Evolutionary conservation across 1,284 basidiomycete genomes (phyloP).

Genomic region (Pyrrhoderma lamaoense): DNA sequence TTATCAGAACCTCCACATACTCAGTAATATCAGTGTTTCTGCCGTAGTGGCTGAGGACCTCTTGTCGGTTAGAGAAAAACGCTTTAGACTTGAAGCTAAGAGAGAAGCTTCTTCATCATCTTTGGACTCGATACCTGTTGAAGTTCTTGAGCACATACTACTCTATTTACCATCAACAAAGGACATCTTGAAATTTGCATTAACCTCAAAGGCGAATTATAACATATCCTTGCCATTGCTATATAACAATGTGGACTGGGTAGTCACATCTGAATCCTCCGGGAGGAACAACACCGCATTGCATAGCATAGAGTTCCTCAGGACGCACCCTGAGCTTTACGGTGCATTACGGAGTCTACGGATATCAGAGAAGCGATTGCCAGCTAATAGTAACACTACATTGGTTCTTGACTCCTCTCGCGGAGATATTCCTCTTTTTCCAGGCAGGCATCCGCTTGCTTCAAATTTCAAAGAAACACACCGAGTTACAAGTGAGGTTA

Average conservation of each 20-base stretch:
- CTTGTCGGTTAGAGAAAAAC: no score
- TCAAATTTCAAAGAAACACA: slow-evolving; percentile 7
- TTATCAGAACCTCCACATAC: no score
- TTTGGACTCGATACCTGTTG: slow-evolving; percentile 1
- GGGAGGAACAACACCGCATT: neutral
- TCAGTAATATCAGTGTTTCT: no score
- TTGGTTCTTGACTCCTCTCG: no score
- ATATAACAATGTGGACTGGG: slow-evolving; percentile 10
- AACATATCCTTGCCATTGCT: slow-evolving; percentile 5
- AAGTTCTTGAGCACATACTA: slow-evolving; percentile 7
- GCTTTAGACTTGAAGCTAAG: no score
- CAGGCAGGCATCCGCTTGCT: no score
- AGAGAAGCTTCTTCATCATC: neutral
- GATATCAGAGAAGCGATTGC: no score
- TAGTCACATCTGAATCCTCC: slow-evolving; percentile 1
- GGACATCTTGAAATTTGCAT: slow-evolving; percentile 16
- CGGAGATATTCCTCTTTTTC: no score
- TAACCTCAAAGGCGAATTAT: slow-evolving; percentile 8
- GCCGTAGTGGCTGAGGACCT: no score
- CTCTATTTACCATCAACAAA: neutral
- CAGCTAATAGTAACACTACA: no score
- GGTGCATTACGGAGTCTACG: no score
- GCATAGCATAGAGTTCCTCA: slow-evolving; percentile 7
- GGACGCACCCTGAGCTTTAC: neutral
- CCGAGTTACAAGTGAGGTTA: slow-evolving; percentile 1